Evolutionary conservation across 345 rosid genomes (phyloP).

Genomic region (Corchorus olitorius): DNA sequence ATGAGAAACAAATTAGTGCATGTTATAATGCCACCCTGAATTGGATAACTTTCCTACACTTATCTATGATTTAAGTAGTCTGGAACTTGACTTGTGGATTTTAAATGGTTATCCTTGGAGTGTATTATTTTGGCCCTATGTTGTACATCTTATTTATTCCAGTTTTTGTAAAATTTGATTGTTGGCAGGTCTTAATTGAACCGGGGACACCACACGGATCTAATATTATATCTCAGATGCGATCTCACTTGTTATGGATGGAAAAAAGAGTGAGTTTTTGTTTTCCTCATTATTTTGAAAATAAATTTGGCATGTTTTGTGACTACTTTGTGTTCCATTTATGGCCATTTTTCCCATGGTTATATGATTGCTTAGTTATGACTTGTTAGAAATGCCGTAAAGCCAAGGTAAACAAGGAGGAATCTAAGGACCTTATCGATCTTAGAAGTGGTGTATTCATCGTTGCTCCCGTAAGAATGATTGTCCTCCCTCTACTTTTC

Average conservation of each 20-base stretch:
- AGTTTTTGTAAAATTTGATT: background rate
- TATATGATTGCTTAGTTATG: slow-evolving; percentile 24
- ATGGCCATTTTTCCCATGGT: slow-evolving; percentile 3
- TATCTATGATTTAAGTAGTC: background rate
- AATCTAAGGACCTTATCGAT: slow-evolving; percentile 56
- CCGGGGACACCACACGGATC: slow-evolving; percentile 98
- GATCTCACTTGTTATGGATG: slow-evolving; percentile 96
- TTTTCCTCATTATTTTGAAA: background rate
- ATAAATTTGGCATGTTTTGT: background rate
- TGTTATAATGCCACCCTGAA: background rate
- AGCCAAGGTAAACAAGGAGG: slow-evolving; percentile 40
- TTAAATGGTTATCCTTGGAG: background rate
- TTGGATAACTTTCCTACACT: background rate
- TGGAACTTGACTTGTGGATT: background rate
- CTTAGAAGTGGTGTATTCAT: slow-evolving; percentile 70
- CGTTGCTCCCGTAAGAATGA: slow-evolving; percentile 88
- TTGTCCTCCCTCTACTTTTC: background rate
- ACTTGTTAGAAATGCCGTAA: slow-evolving; percentile 65
- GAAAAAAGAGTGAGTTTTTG: slow-evolving; percentile 70
- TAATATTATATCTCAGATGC: slow-evolving; percentile 87
- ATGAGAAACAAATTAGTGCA: background rate
- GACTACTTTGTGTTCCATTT: slow-evolving; percentile 7
- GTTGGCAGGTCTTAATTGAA: slow-evolving; percentile 79
- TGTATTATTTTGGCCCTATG: background rate
- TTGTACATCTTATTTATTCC: background rate